Evolutionary conservation across 257 asterid genomes (phyloP), one percentile per base, ranked within the genome.

Genomic region (Solanum chaucha): DNA sequence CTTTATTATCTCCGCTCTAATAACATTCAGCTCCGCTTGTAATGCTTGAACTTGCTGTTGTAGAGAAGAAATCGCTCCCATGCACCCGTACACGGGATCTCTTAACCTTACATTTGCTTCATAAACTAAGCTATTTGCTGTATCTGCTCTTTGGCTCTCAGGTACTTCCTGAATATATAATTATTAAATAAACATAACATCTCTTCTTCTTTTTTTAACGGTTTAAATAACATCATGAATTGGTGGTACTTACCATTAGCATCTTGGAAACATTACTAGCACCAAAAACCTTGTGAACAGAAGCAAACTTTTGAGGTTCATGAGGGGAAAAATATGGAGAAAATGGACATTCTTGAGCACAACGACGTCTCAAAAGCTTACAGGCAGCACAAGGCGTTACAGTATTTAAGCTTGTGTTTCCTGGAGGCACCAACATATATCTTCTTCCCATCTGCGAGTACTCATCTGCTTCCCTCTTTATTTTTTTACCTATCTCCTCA

Each of bases 261-360:
- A 96, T 92, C 93, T 95, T 96, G 87, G 99, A 96, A 83, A 95
- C 98, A n/a, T 96, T 96, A 78, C 99, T 96, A 19, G 99, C 99
- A 4, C 98, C 99, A 77, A 96, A 95, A 64, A 96, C 94, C 91
- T 93, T 95, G 93, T 96, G 99, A 86, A 96, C 98, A 6, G 98
- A 93, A 41, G 98, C 98, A 86, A 96, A 96, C 40, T 94, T 96
- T 20, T 93, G 96, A 44, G 98, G 98, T 59, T 96, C 98, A 13
- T 93, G 96, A 6, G 99, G 99, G 0, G 99, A 91, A 82, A 96
- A 95, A 82, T 96, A 95, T 6, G 98, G 99, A 86, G 98, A 95
- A 90, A 96, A 95, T 0, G 98, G 99, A 90, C 99, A 96, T 86
- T 96, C 98, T 87, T 92, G 97, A 44, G 95, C 95, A 26, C 99